These are phyloP conservation scores for Nymphaea colorata DNA, from an alignment of 164 flowering plant genomes.

Conservation along the genomic window DNA sequence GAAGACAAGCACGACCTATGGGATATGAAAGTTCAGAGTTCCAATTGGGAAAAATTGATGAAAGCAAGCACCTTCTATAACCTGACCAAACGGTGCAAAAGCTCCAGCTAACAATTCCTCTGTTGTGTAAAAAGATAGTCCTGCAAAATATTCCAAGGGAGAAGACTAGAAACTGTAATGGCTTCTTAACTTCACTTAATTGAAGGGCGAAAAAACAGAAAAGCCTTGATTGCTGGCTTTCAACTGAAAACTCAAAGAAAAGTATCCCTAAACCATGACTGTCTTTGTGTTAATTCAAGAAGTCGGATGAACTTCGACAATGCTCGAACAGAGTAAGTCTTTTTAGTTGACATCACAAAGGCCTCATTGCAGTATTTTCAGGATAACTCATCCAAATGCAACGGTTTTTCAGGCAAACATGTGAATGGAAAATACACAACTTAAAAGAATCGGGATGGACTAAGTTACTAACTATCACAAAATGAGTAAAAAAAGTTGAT, in stretches of 20 bases:
- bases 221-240: not conserved
- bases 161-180: not conserved
- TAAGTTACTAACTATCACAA: not conserved
- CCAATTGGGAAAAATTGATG: not conserved
- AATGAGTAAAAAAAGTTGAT: not conserved
- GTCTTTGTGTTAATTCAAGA: not conserved
- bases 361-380: no score
- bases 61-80: constrained; percentile 48
- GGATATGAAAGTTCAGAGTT: not conserved
- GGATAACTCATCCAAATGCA: no score
- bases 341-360: no score
- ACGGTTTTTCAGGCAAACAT: no score
- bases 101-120: constrained; percentile 56
- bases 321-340: no score
- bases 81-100: constrained; percentile 78
- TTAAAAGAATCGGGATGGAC: not conserved
- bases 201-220: not conserved
- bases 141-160: constrained; percentile 21
- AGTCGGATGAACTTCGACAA: no score
- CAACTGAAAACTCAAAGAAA: not conserved
- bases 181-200: not conserved
- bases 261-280: not conserved
- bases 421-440: no score
- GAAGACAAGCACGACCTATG: not conserved
- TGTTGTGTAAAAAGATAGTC: constrained; percentile 66